Percentiles rank a stretch among this genome's conserved stretches.
phyloP scores from a whole-genome alignment of 768 basidiomycete genomes.

The Suillus ampliporus region DNA sequence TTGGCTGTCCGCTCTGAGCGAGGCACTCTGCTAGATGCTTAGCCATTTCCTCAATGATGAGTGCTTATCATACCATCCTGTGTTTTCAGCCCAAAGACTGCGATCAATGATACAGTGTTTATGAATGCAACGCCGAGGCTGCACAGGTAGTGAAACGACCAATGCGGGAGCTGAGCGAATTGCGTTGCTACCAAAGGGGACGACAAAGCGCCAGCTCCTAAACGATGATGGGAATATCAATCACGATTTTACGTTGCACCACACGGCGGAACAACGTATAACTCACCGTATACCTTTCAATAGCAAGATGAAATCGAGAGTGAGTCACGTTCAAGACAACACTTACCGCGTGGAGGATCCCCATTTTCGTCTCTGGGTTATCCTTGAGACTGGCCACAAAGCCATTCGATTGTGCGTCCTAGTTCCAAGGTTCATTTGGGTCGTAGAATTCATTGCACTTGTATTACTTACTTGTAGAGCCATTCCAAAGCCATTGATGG shows the following conservation, averaged over 20 bases:
- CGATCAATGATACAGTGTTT: conserved; percentile 55
- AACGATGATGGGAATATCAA: not conserved
- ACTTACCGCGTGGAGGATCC: conserved; percentile 45
- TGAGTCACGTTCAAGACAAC: conserved; percentile 8
- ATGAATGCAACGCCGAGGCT: conserved; percentile 69
- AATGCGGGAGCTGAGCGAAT: conserved; percentile 44
- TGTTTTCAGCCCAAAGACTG: conserved; percentile 66
- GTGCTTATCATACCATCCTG: conserved; percentile 60
- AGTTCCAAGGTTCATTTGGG: not conserved
- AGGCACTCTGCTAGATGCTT: conserved; percentile 40
- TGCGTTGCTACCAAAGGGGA: conserved; percentile 61
- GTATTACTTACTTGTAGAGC: conserved; percentile 48
- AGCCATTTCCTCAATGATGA: not conserved
- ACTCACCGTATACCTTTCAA: conserved; percentile 7
- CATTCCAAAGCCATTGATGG: conserved; percentile 50
- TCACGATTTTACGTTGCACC: not conserved
- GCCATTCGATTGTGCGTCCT: conserved; percentile 57
- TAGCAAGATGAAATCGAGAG: not conserved
- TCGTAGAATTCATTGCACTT: not conserved
- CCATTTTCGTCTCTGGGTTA: conserved; percentile 47
- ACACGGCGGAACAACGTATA: not conserved
- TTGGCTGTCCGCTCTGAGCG: conserved; percentile 39
- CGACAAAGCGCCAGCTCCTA: conserved; percentile 54
- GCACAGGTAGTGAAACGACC: conserved; percentile 49
- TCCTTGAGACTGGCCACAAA: conserved; percentile 48